A percentile compares a stretch with the other conserved stretches of the same genome.
Conservation (phyloP, 768 basidiomycete genomes). For the Trametes cinnabarina region DNA sequence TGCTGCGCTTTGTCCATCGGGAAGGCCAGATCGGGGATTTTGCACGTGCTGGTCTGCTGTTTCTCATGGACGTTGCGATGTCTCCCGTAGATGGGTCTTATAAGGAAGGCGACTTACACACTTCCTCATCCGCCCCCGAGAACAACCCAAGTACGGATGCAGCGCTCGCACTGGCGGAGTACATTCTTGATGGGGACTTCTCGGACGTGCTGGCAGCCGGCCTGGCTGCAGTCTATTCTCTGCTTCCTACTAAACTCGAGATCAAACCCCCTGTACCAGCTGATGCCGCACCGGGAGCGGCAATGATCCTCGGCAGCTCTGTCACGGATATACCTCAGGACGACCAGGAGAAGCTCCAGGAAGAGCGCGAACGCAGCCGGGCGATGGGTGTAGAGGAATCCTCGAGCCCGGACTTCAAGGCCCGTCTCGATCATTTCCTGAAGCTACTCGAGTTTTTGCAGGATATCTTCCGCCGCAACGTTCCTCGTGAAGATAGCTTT, state of each 20-base stretch:
- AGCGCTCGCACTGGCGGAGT: slow-evolving; percentile 84
- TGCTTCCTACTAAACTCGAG: slow-evolving; percentile 83
- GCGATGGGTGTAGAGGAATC: slow-evolving; percentile 76
- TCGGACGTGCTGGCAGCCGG: slow-evolving; percentile 96
- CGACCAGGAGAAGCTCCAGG: slow-evolving; percentile 50
- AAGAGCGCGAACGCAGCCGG: slow-evolving; percentile 48
- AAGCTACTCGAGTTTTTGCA: slow-evolving; percentile 90
- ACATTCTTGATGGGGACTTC: slow-evolving; percentile 95
- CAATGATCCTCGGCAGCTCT: slow-evolving; percentile 72
- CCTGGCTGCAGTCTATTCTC: slow-evolving; percentile 87
- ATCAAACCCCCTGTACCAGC: slow-evolving; percentile 49
- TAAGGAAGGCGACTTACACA: slow-evolving; percentile 33
- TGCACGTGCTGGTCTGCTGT: slow-evolving; percentile 87
- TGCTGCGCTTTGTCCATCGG: slow-evolving; percentile 91
- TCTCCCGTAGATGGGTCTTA: slow-evolving; percentile 60
- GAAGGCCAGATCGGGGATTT: slow-evolving; percentile 94
- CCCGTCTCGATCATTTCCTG: slow-evolving; percentile 83
- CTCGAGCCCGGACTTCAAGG: slow-evolving; percentile 69
- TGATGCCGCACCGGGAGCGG: slow-evolving; percentile 41
- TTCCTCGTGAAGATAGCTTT: slow-evolving; percentile 42
- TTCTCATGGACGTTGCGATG: slow-evolving; percentile 95
- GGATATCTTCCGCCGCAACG: slow-evolving; percentile 77
- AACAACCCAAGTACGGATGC: slow-evolving; percentile 80
- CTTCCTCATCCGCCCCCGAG: slow-evolving; percentile 28
- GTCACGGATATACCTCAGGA: slow-evolving; percentile 49